Base-by-base conservation (phyloP, 805 yeast genomes). In the Barnettozyma wickerhamii region DNA sequence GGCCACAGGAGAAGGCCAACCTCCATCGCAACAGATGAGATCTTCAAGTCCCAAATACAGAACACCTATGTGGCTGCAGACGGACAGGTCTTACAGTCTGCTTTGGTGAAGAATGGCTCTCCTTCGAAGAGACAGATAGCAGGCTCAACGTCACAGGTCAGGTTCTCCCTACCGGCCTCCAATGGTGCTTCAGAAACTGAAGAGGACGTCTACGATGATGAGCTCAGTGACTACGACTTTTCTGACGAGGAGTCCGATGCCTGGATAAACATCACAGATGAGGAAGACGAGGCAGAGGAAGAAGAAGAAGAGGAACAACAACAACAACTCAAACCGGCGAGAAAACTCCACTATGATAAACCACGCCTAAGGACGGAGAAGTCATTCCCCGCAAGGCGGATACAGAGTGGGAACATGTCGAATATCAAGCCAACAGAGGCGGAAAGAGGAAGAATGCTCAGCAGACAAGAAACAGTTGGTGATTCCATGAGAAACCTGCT, bases 1-100 rank as follows among this genome's bases (percentile, higher is more conserved):
- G 42, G 50, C 1, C 60, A 55, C 30, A 50, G 38, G 38, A 40
- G 58, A 33, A 48, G 57, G 39, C 59, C 59, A n/a, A 55, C 60
- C 2, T 56, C 60, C 12, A 47, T 56, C 10, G 53, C 54, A 1
- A 45, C 52, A 0, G 56, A 49, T 32, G 33, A 46, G 36, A 44
- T 46, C 19, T 29, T 43, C 28, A 34, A 35, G 10, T 17, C 43
- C 19, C 40, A 43, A 17, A 14, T 23, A 10, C 6, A 23, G 15
- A 54, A 54, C 33, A 47, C 49, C 4, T 57, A 57, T 40, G 41
- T 47, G 3, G 44, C 61, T 0, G 41, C 59, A 2, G 58, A 50
- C 35, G 61, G 61, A 7, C 45, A 51, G 29, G 44, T 55, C 3
- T 42, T 57, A 9, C 61, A 51, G 33, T 55, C 60, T 1, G 49